phyloP scores from a whole-genome alignment of 2,329 filamentous ascomycete genomes.

The Ascomycota sp. region DNA sequence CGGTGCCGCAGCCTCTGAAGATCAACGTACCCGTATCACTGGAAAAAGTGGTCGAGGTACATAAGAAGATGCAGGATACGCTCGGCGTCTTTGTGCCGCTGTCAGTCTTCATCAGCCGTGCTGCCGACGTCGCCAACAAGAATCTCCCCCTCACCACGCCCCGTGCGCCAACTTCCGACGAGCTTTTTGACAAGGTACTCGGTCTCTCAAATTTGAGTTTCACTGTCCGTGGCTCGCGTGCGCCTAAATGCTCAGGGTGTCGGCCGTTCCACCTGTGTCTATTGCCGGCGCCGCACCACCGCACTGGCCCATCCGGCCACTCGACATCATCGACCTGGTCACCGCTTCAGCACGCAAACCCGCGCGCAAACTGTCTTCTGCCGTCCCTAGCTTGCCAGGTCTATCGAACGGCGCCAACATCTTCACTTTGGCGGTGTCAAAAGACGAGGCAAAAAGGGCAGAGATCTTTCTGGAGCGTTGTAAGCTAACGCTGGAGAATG shows the following conservation, averaged over 20 bases:
- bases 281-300: slow-evolving; percentile 11
- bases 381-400: slow-evolving; percentile 18
- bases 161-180: slow-evolving; percentile 44
- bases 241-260: slow-evolving; percentile 52
- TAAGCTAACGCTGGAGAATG: slow-evolving; percentile 63
- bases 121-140: slow-evolving; percentile 73
- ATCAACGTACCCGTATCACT: slow-evolving; percentile 63
- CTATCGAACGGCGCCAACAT: slow-evolving; percentile 44
- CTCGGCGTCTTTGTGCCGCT: slow-evolving; percentile 68
- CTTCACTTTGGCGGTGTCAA: slow-evolving; percentile 63
- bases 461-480: slow-evolving; percentile 67
- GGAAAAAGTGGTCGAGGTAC: slow-evolving; percentile 55
- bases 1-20: slow-evolving; percentile 26
- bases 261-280: slow-evolving; percentile 27
- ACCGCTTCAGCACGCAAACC: slow-evolving; percentile 19
- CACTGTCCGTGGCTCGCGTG: slow-evolving; percentile 33
- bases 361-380: slow-evolving; percentile 5
- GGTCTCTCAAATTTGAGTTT: slow-evolving; percentile 34
- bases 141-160: slow-evolving; percentile 47
- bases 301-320: slow-evolving; percentile 14
- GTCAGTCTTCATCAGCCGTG: slow-evolving; percentile 70
- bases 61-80: slow-evolving; percentile 57
- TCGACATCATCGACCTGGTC: slow-evolving; percentile 71
- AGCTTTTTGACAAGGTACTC: slow-evolving; percentile 78
- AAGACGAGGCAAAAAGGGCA: slow-evolving; percentile 64